Evolutionary conservation across 148 eudicot species (phyloP), one percentile per base, ranked within the genome.

Genomic region (Vaccinium darrowii): DNA sequence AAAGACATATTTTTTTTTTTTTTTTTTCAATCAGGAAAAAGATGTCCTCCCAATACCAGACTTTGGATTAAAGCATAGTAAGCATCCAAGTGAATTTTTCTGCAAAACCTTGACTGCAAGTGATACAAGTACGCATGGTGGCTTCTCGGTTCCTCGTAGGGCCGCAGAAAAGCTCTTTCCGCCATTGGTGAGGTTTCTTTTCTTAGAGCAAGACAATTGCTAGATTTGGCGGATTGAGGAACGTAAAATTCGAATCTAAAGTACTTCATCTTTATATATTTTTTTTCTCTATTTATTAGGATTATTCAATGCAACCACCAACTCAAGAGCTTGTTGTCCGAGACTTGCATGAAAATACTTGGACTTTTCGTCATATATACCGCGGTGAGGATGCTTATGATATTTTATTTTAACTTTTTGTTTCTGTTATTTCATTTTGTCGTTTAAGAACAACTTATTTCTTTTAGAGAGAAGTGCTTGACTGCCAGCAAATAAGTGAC

Each of bases 101-200:
- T 95, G 99, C 87, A 97, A 97, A 89, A 97, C 98, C 50, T 88
- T 97, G 88, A 95, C 98, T 23, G 98, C 98, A 79, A 95, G 98
- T 88, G 98, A 95, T 84, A 95, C 98, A 1, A 97, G 98, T 84
- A 97, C 99, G 10, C 99, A 97, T 84, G 99, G 99, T 69, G 99
- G 99, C 82, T 97, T 97, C 90, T 97, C 99, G 9, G 99, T 97
- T 84, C 99, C 99, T 56, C 94, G 99, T 15, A 92, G 99, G 52
- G 99, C 99, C 52, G 99, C 99, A 79, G 99, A 97, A 87, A 97
- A 95, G 91, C 93, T 97, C 78, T 97, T 97, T 84, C 99, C 99
- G 39, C 94, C 92, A 76, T 60, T 97, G 91, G 99, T 97, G 84
- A 91, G 91, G 82, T 73, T 84, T 69, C 15, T 47, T 5, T 27